A percentile compares a stretch with the other conserved stretches of the same genome.
phyloP scores from a whole-genome alignment of 345 rosid species.

The Populus tremula region DNA sequence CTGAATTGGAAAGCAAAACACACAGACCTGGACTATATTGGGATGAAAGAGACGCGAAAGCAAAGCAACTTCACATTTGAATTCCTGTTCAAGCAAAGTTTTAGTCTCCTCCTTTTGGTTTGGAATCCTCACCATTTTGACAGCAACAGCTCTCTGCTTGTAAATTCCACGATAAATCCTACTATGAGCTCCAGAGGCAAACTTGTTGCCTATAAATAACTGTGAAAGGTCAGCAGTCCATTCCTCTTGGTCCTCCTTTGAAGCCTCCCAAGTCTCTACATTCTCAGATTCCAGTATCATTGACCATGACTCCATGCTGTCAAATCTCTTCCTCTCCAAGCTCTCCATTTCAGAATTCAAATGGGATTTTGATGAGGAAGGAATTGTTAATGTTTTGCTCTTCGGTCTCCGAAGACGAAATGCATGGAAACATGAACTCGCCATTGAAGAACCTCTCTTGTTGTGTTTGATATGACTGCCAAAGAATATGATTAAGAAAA shows the following conservation, averaged over 20 bases:
- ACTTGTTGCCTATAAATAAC: slow-evolving; percentile 91
- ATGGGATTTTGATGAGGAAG: slow-evolving; percentile 57
- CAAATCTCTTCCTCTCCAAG: slow-evolving; percentile 89
- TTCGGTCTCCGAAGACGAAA: slow-evolving; percentile 59
- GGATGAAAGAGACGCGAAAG: slow-evolving; percentile 96
- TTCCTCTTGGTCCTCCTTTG: slow-evolving; percentile 85
- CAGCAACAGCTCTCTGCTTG: slow-evolving; percentile 96
- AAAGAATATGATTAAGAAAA: neutral
- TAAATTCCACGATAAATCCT: slow-evolving; percentile 94
- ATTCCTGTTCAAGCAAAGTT: slow-evolving; percentile 81
- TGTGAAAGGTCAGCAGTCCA: slow-evolving; percentile 99
- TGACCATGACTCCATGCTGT: slow-evolving; percentile 97
- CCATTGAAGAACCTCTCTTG: slow-evolving; percentile 38
- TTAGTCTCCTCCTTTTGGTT: slow-evolving; percentile 79
- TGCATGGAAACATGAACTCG: slow-evolving; percentile 66
- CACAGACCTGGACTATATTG: slow-evolving; percentile 65
- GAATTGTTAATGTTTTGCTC: slow-evolving; percentile 39
- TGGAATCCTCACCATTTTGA: slow-evolving; percentile 96
- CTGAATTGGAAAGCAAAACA: no score
- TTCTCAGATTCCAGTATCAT: slow-evolving; percentile 95
- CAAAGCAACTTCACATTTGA: slow-evolving; percentile 90
- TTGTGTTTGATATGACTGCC: neutral
- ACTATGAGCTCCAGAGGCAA: slow-evolving; percentile 93
- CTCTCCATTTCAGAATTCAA: slow-evolving; percentile 59
- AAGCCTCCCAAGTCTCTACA: slow-evolving; percentile 88